phyloP scores from a whole-genome alignment of 371 early-diverging fungal species.

The Syncephalastrum sp. region DNA sequence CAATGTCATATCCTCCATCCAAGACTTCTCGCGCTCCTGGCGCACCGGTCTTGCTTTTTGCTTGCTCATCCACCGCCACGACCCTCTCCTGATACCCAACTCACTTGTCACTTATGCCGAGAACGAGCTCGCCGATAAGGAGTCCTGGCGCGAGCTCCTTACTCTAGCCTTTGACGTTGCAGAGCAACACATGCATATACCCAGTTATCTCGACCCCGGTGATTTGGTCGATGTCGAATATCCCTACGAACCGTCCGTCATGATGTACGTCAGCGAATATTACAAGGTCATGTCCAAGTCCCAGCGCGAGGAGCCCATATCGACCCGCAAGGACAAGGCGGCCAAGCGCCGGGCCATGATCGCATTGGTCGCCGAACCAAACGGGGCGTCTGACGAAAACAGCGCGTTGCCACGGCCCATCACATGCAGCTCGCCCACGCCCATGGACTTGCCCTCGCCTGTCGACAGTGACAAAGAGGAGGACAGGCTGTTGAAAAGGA shows the following conservation, averaged over 20 bases:
- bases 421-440: no score
- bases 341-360: constrained; percentile 30
- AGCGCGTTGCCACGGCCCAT: no score
- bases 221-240: constrained; percentile 49
- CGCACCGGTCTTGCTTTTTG: constrained; percentile 73
- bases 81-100: constrained; percentile 64
- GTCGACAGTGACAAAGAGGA: not conserved
- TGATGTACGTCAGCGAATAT: constrained; percentile 53
- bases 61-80: constrained; percentile 69
- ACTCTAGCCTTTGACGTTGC: constrained; percentile 38
- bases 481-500: no score
- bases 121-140: constrained; percentile 25
- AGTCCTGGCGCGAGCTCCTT: constrained; percentile 35
- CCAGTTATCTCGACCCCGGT: constrained; percentile 44
- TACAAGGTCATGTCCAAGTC: constrained; percentile 44
- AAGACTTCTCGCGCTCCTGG: constrained; percentile 74
- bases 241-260: constrained; percentile 48
- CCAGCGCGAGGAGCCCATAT: constrained; percentile 19
- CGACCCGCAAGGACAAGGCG: constrained; percentile 6
- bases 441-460: not conserved
- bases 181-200: constrained; percentile 33
- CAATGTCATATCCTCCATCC: constrained; percentile 56
- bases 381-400: not conserved
- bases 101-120: constrained; percentile 37
- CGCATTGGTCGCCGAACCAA: constrained; percentile 31